Evolutionary conservation across 768 basidiomycete species (phyloP).

Genomic region (Suillus cothurnatus): DNA sequence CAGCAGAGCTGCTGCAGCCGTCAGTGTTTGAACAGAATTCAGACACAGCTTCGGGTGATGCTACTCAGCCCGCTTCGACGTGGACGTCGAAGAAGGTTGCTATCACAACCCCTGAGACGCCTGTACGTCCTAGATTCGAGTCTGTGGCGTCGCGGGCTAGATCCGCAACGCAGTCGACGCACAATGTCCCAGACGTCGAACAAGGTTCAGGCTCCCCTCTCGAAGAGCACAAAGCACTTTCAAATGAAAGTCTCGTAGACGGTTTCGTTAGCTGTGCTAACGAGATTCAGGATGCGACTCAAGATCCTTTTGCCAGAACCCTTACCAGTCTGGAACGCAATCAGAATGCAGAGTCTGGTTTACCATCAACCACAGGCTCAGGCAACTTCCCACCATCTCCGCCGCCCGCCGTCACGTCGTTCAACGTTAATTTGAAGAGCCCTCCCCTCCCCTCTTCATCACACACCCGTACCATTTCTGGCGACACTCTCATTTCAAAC

Average conservation of each 20-base stretch:
- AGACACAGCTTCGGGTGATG: not conserved
- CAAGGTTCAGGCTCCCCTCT: slow-evolving; percentile 2
- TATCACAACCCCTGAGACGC: slow-evolving; percentile 19
- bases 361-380: not conserved
- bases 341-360: not conserved
- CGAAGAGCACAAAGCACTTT: slow-evolving; percentile 6
- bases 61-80: not conserved
- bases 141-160: slow-evolving; percentile 22
- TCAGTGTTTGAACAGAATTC: slow-evolving; percentile 12
- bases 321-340: not conserved
- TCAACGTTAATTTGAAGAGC: no score
- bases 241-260: slow-evolving; percentile 1
- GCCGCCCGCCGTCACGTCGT: not conserved
- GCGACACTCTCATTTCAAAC: not conserved
- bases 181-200: slow-evolving; percentile 10
- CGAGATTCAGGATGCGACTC: not conserved
- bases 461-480: slow-evolving; percentile 8
- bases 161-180: slow-evolving; percentile 17
- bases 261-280: not conserved
- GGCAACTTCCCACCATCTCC: not conserved
- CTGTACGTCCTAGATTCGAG: slow-evolving; percentile 19
- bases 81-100: slow-evolving; percentile 13
- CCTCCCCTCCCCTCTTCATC: slow-evolving; percentile 16
- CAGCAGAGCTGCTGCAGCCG: slow-evolving; percentile 29
- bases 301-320: not conserved